Evolutionary conservation across 495 filamentous ascomycete species (phyloP).

Genomic region (Aspergillus hancockii): DNA sequence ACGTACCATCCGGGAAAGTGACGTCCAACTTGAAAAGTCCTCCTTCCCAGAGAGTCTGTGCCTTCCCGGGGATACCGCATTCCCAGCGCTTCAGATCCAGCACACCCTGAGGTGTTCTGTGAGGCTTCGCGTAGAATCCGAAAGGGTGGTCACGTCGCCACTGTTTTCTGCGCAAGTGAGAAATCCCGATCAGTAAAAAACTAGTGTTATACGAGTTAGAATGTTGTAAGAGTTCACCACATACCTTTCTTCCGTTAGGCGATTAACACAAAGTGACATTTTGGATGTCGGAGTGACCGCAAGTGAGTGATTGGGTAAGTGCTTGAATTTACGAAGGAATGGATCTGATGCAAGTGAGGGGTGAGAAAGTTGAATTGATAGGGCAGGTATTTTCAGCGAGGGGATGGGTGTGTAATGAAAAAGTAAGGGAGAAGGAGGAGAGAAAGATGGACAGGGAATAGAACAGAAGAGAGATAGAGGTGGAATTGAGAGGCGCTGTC

Average conservation of each 20-base stretch:
- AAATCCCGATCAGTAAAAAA: constrained; percentile 19
- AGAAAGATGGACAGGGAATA: background rate
- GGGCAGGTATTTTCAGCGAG: background rate
- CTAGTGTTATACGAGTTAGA: background rate
- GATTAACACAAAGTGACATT: constrained; percentile 89
- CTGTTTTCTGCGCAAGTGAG: constrained; percentile 67
- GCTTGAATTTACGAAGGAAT: background rate
- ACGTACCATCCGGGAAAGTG: constrained; percentile 90
- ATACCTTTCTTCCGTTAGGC: constrained; percentile 89
- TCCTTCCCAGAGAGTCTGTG: constrained; percentile 95
- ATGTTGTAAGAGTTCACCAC: constrained; percentile 15
- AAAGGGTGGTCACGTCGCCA: constrained; percentile 98
- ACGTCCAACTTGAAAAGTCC: constrained; percentile 93
- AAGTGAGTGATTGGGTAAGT: background rate
- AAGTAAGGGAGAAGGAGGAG: constrained; percentile 7
- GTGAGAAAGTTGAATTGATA: constrained; percentile 4
- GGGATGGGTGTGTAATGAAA: background rate
- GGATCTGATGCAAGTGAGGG: constrained; percentile 8
- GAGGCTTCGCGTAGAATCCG: constrained; percentile 91
- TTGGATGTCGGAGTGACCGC: background rate
- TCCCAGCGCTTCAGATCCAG: constrained; percentile 96
- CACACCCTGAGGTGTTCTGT: constrained; percentile 74
- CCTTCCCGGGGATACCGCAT: constrained; percentile 92
- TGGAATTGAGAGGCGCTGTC: background rate
- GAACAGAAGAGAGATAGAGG: background rate